phyloP scores from a whole-genome alignment of 1,139 yeast species.

The Candida freyschussii region DNA sequence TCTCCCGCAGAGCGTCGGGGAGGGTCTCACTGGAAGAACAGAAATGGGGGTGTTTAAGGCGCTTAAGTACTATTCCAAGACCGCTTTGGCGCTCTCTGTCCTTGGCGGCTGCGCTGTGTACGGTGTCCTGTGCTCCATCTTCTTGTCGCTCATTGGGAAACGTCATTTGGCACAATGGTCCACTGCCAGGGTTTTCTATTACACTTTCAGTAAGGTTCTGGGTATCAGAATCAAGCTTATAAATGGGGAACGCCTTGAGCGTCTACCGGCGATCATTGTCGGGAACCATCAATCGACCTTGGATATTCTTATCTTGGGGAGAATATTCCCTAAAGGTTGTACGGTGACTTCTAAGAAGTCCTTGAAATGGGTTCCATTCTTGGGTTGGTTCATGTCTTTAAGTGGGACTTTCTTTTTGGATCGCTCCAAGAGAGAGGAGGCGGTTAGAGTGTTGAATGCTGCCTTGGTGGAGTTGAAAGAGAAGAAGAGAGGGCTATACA shows the following conservation, averaged over 20 bases:
- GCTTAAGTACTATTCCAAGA: constrained; percentile 50
- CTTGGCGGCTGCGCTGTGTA: constrained; percentile 61
- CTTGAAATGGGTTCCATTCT: constrained; percentile 78
- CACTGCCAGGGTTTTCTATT: constrained; percentile 79
- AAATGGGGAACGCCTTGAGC: constrained; percentile 50
- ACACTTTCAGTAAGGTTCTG: constrained; percentile 50
- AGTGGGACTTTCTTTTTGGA: constrained; percentile 91
- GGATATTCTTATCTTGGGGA: constrained; percentile 77
- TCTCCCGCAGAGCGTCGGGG: too few species aligned
- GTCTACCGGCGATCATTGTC: constrained; percentile 72
- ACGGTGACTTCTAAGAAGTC: constrained; percentile 91
- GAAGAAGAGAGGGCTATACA: constrained; percentile 66
- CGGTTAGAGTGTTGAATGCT: constrained; percentile 64
- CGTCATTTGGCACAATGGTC: constrained; percentile 83
- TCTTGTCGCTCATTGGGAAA: constrained; percentile 65
- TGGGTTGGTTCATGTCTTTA: constrained; percentile 94
- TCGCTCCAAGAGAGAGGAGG: constrained; percentile 71
- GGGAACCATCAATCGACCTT: constrained; percentile 91
- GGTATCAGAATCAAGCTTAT: constrained; percentile 68
- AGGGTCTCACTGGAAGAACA: too few species aligned
- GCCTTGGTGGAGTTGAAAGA: constrained; percentile 61
- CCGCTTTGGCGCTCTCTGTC: constrained; percentile 47
- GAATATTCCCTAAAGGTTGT: constrained; percentile 80
- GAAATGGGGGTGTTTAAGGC: constrained; percentile 22
- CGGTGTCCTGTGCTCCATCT: constrained; percentile 72